Percentiles rank a stretch among this genome's conserved stretches.
Conservation (phyloP, 768 basidiomycete species). For the Gelatoporia subvermispora region DNA sequence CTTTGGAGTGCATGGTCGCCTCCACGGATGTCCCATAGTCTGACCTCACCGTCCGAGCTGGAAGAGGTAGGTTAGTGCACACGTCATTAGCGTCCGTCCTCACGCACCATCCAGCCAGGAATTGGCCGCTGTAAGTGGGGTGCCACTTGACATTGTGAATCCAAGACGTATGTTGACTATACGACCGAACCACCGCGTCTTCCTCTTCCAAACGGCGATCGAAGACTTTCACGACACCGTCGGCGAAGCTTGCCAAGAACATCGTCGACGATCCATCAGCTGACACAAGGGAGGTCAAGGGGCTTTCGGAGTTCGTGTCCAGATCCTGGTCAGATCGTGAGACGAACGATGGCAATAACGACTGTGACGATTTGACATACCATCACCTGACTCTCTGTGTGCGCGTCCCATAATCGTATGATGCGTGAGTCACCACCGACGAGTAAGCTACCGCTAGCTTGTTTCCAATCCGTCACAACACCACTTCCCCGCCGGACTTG, state of each 20-base stretch:
- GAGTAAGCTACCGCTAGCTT: conserved; percentile 77
- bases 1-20: conserved; percentile 51
- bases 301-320: conserved; percentile 85
- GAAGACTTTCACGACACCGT: conserved; percentile 85
- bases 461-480: conserved; percentile 90
- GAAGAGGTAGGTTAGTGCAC: background rate
- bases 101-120: conserved; percentile 81
- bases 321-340: conserved; percentile 55
- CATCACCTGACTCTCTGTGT: conserved; percentile 73
- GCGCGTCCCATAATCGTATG: conserved; percentile 93
- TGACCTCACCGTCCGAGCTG: conserved; percentile 86
- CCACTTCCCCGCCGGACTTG: conserved; percentile 76
- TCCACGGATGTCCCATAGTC: conserved; percentile 85
- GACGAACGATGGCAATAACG: background rate
- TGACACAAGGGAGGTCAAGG: conserved; percentile 79
- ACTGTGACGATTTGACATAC: no score
- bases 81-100: background rate
- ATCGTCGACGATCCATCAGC: conserved; percentile 73
- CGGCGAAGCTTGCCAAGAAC: conserved; percentile 88
- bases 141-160: conserved; percentile 89
- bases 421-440: conserved; percentile 87
- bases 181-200: conserved; percentile 76
- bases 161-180: conserved; percentile 76
- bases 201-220: conserved; percentile 86
- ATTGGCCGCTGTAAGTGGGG: conserved; percentile 57